phyloP scores from a whole-genome alignment of 1,284 basidiomycete species.

The Rhodotorula glutinis region DNA sequence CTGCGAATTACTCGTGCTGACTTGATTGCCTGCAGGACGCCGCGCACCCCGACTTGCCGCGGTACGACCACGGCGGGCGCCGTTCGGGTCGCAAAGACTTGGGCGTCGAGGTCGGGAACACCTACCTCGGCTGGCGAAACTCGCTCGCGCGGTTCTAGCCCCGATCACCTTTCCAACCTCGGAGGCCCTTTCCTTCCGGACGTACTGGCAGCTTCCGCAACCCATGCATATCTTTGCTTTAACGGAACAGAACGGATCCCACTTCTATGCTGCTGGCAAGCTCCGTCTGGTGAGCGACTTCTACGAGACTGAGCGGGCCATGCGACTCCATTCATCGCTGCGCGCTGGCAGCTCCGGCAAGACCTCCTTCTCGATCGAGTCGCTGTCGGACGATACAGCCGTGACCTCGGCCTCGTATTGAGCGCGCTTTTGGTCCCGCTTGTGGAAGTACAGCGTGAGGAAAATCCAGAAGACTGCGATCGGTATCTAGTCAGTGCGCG shows the following conservation, averaged over 20 bases:
- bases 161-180: too few relatives aligned
- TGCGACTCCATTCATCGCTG: neutral
- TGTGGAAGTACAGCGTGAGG: constrained; percentile 4
- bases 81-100: constrained; percentile 13
- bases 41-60: constrained; percentile 17
- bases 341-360: neutral
- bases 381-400: neutral
- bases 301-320: neutral
- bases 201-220: neutral
- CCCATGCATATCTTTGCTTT: neutral
- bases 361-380: neutral
- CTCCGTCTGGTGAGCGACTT: too few relatives aligned
- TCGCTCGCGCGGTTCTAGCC: constrained; percentile 7
- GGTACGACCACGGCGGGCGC: constrained; percentile 15
- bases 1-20: neutral
- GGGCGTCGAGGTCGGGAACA: constrained; percentile 9
- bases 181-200: too few relatives aligned
- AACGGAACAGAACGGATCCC: neutral
- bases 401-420: neutral
- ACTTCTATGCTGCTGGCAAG: too few relatives aligned
- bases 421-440: constrained; percentile 7
- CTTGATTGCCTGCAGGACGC: constrained; percentile 4
- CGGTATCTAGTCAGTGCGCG: neutral
- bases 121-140: constrained; percentile 26
- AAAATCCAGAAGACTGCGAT: constrained; percentile 5